Evolutionary conservation across 108 stramenopile genomes (phyloP).

Genomic region (Asterionellopsis glacialis): DNA sequence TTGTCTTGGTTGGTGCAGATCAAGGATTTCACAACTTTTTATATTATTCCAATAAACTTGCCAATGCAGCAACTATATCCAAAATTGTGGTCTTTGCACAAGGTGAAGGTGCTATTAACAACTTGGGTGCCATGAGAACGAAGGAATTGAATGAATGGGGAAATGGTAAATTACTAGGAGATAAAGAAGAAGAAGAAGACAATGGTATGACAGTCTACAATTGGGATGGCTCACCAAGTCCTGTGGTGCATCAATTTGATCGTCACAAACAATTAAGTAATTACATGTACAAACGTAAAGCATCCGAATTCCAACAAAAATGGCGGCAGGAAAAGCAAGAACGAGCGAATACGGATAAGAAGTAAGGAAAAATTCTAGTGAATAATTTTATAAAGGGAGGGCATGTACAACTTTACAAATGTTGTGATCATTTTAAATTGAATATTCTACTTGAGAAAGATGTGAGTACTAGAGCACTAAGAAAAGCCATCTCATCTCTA

Average conservation of each 20-base stretch:
- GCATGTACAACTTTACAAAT: too few species aligned
- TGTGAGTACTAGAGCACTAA: too few species aligned
- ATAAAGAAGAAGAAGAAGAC: slow-evolving; percentile 1
- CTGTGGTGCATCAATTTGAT: slow-evolving; percentile 64
- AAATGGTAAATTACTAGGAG: slow-evolving; percentile 27
- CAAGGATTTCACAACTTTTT: slow-evolving; percentile 67
- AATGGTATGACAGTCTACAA: slow-evolving; percentile 21
- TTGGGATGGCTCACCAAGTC: slow-evolving; percentile 40
- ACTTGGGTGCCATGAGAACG: slow-evolving; percentile 45
- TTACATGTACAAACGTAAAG: slow-evolving; percentile 11
- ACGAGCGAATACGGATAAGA: too few species aligned
- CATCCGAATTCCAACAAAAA: neutral
- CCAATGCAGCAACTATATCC: slow-evolving; percentile 25
- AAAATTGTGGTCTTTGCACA: slow-evolving; percentile 49
- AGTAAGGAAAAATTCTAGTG: too few species aligned
- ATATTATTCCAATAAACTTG: slow-evolving; percentile 40
- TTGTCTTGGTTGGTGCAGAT: slow-evolving; percentile 49
- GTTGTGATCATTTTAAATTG: too few species aligned
- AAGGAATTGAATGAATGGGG: slow-evolving; percentile 33
- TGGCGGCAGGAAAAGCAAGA: neutral
- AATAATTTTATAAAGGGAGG: too few species aligned
- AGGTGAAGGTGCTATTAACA: slow-evolving; percentile 52
- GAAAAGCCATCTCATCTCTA: too few species aligned
- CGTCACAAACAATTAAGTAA: slow-evolving; percentile 27
- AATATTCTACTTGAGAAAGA: too few species aligned